Percentiles rank a stretch among this genome's conserved stretches.
phyloP scores from a whole-genome alignment of 2,329 filamentous ascomycete genomes.

The Geosmithia morbida region DNA sequence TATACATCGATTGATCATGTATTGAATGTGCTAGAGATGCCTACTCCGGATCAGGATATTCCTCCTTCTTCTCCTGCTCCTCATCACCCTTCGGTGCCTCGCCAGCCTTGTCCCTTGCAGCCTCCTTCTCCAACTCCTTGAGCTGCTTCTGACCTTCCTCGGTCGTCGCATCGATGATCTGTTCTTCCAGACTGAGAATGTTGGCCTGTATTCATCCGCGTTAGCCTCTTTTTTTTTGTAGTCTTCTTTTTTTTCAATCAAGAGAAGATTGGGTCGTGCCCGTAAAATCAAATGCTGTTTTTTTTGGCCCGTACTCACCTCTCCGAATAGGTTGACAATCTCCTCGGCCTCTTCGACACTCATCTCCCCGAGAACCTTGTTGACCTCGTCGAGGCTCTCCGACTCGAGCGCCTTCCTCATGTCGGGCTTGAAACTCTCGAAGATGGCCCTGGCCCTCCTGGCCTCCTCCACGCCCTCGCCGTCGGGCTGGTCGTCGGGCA shows the following conservation, averaged over 20 bases:
- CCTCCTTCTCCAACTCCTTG: conserved; percentile 53
- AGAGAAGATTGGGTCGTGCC: too few relatives aligned
- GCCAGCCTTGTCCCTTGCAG: conserved; percentile 48
- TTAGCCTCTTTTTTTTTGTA: conserved; percentile 11
- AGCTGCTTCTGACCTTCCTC: conserved; percentile 68
- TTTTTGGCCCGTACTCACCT: too few relatives aligned
- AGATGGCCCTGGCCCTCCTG: conserved; percentile 56
- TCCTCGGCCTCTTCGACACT: conserved; percentile 78
- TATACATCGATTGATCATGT: background rate
- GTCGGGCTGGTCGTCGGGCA: background rate
- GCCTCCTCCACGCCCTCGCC: conserved; percentile 50
- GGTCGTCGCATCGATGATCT: conserved; percentile 91
- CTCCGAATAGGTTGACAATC: conserved; percentile 63
- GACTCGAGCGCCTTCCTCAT: conserved; percentile 72
- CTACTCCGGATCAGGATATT: conserved; percentile 6
- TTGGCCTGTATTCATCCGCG: conserved; percentile 40
- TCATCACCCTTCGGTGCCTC: conserved; percentile 41
- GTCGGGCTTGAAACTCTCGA: conserved; percentile 69
- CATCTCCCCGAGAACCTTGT: conserved; percentile 63
- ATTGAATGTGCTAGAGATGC: background rate
- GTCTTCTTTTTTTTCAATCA: too few relatives aligned
- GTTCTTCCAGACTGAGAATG: conserved; percentile 80
- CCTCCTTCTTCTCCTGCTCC: conserved; percentile 10
- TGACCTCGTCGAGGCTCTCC: conserved; percentile 59
- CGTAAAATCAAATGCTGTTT: too few relatives aligned